Conservation (phyloP, 495 filamentous ascomycete species). For the Penicillium malachiteum region DNA sequence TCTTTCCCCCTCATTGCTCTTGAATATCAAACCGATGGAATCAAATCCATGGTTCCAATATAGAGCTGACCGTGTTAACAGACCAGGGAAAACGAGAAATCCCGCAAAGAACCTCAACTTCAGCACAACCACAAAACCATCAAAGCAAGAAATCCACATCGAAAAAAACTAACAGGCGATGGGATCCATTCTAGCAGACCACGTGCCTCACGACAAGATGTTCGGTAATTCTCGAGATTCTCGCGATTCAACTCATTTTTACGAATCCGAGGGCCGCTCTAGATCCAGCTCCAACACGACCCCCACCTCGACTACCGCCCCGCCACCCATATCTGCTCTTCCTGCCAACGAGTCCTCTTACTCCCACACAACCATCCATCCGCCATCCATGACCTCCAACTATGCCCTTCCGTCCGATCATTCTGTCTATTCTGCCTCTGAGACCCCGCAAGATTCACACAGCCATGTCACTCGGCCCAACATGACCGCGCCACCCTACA, state of each 20-base stretch:
- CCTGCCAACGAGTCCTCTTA: too few species aligned
- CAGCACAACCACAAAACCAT: too few species aligned
- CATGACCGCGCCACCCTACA: slow-evolving; percentile 6
- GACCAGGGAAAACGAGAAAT: too few species aligned
- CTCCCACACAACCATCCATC: slow-evolving; percentile 8
- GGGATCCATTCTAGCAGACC: slow-evolving; percentile 48
- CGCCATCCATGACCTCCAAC: slow-evolving; percentile 34
- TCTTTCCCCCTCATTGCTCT: slow-evolving; percentile 8
- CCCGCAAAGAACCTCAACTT: too few species aligned
- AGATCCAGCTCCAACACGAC: slow-evolving; percentile 38
- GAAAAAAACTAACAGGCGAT: slow-evolving; percentile 24
- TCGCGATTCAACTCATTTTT: slow-evolving; percentile 17
- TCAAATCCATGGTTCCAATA: too few species aligned
- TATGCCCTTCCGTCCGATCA: slow-evolving; percentile 24
- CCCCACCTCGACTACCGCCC: slow-evolving; percentile 42
- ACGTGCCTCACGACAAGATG: slow-evolving; percentile 51
- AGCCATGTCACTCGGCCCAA: slow-evolving; percentile 14
- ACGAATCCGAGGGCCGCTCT: slow-evolving; percentile 28
- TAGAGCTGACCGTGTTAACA: too few species aligned
- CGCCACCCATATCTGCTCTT: slow-evolving; percentile 28
- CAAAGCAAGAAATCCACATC: too few species aligned
- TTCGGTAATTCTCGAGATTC: slow-evolving; percentile 26
- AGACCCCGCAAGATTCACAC: slow-evolving; percentile 17
- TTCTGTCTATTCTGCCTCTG: slow-evolving; percentile 18
- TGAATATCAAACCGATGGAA: too few species aligned